These are phyloP conservation scores for Stropharia rugosoannulata DNA, from an alignment of 768 basidiomycete species.

Conservation along the genomic window DNA sequence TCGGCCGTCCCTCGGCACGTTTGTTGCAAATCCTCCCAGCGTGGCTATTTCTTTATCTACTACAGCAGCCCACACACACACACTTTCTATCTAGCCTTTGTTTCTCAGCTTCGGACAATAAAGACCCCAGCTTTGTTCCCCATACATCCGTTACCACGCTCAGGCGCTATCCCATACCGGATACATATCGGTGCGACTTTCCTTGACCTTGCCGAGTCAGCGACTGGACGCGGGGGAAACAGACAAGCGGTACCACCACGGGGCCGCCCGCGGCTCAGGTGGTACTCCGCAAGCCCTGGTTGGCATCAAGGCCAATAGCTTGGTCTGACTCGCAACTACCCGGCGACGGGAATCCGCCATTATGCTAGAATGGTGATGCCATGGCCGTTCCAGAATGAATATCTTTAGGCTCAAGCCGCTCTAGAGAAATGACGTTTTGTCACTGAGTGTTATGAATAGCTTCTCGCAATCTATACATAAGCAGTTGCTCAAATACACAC, in stretches of 20 bases:
- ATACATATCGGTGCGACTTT: conserved; percentile 12
- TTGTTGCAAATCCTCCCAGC: neutral
- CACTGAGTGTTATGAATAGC: too few relatives aligned
- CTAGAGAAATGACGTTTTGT: too few relatives aligned
- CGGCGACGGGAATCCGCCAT: neutral
- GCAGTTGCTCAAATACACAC: too few relatives aligned
- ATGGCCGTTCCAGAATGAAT: too few relatives aligned
- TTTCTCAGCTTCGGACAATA: neutral
- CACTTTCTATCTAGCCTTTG: too few relatives aligned
- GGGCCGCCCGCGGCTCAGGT: neutral
- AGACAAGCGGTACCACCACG: neutral
- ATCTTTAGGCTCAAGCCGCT: too few relatives aligned
- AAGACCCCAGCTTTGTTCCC: conserved; percentile 2
- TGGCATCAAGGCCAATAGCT: neutral
- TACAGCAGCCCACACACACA: neutral
- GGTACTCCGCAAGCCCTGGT: conserved; percentile 1
- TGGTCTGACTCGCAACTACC: neutral
- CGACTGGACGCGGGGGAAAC: neutral
- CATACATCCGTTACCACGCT: neutral
- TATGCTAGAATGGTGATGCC: too few relatives aligned
- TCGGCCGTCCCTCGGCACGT: conserved; percentile 21
- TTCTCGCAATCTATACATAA: too few relatives aligned
- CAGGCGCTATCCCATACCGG: neutral
- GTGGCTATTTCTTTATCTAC: neutral
- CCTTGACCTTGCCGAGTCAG: conserved; percentile 5